Base-by-base conservation (phyloP, 2,329 filamentous ascomycete species). In the Dactylonectria macrodidyma region DNA sequence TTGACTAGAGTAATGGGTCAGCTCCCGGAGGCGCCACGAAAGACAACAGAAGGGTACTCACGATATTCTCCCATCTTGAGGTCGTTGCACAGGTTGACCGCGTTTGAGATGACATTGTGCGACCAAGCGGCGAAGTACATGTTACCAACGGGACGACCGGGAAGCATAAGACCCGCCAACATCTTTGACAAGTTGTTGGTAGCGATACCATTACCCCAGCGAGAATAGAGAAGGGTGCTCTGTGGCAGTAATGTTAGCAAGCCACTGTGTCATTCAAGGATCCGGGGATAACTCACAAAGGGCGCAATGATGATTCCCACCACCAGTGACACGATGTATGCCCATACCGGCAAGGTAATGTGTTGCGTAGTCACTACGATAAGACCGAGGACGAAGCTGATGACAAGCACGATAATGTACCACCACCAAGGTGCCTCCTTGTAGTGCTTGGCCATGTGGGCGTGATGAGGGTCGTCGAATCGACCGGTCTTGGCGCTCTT, bases 41-140 rank as follows among this genome's bases (percentile, higher is more conserved):
- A 6, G 12, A 16, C 5, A 8, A 11, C 16, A 10, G 1, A 14
- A n/a, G 30, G 3, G 0, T 3, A 79, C 84, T 59, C 78, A 86
- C 85, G 82, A 58, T 90, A 90, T 79, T 89, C 86, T 22, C 88
- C 88, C 81, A 89, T 83, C 78, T 90, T 90, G 26, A 90, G 75
- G 68, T 89, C 86, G 54, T 83, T 85, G 44, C 81, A 85, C 7
- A 90, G 78, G 61, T 79, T 85, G 51, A 89, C 84, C 0, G 82
- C 78, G 57, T 87, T 87, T 2, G 63, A 12, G 56, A 90, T 88
- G 56, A 89, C 85, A 44, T 85, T 87, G 76, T 90, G 88, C 1
- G 87, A 89, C 87, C 87, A 89, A 11, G 84, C 84, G 8, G 87
- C 85, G 73, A 89, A 89, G 75, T 88, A 89, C 84, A 89, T 87